Conservation (phyloP, 768 basidiomycete genomes). For the Suillus fuscotomentosus region DNA sequence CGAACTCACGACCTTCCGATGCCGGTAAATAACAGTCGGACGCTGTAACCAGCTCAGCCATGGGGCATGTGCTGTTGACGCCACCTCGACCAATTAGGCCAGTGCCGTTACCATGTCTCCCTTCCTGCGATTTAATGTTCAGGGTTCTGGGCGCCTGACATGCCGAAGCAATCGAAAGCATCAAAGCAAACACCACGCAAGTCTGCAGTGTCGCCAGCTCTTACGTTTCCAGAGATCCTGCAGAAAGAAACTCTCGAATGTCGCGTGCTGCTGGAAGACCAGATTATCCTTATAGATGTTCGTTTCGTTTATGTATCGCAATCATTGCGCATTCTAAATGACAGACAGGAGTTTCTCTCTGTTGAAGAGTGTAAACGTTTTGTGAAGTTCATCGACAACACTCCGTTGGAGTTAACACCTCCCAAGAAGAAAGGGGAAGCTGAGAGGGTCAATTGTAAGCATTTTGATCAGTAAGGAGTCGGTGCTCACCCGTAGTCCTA, state of each 20-base stretch:
- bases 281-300: slow-evolving; percentile 62
- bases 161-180: slow-evolving; percentile 8
- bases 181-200: background rate
- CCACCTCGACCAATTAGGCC: background rate
- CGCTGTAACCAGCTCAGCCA: slow-evolving; percentile 54
- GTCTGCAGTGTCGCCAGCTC: background rate
- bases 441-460: slow-evolving; percentile 63
- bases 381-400: slow-evolving; percentile 55
- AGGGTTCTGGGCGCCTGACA: background rate
- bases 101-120: background rate
- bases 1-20: slow-evolving; percentile 56
- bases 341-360: slow-evolving; percentile 51
- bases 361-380: slow-evolving; percentile 60
- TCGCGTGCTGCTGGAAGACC: slow-evolving; percentile 55
- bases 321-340: background rate
- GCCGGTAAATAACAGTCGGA: slow-evolving; percentile 40
- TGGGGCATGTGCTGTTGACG: slow-evolving; percentile 35
- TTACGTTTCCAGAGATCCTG: slow-evolving; percentile 44
- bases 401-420: slow-evolving; percentile 64
- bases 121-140: too few relatives aligned
- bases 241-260: slow-evolving; percentile 46
- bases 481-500: background rate
- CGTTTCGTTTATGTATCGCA: slow-evolving; percentile 16
- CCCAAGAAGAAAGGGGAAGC: slow-evolving; percentile 75
- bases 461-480: background rate